Percentiles rank a stretch among this genome's conserved stretches.
phyloP scores from a whole-genome alignment of 2,329 filamentous ascomycete genomes.

The Epichloe gansuensis region DNA sequence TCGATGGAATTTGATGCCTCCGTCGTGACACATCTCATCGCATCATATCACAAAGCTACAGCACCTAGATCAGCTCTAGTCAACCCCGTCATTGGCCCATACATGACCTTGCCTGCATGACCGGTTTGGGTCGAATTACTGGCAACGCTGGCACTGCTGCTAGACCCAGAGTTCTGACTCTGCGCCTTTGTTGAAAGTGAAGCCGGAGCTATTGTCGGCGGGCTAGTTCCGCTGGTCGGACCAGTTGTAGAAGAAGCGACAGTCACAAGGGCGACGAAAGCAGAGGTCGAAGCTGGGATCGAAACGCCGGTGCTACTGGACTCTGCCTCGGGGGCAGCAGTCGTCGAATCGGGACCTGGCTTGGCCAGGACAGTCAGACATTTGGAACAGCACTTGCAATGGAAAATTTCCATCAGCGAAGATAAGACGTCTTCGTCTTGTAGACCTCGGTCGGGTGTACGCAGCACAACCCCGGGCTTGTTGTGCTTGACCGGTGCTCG shows the following conservation, averaged over 20 bases:
- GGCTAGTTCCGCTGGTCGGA: not conserved
- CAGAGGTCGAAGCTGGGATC: not conserved
- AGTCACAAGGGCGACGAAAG: not conserved
- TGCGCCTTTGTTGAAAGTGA: not conserved
- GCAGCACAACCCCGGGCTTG: slow-evolving; percentile 33
- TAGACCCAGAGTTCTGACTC: not conserved
- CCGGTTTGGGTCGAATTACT: not conserved
- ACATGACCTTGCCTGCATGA: not conserved
- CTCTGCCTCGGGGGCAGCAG: not conserved
- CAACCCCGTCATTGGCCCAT: not conserved
- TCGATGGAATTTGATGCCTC: too few species aligned
- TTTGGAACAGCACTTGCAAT: not conserved
- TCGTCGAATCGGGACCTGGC: not conserved
- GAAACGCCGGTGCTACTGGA: not conserved
- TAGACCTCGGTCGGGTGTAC: slow-evolving; percentile 26
- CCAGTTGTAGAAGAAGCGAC: not conserved
- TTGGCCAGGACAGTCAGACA: not conserved
- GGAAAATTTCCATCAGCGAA: not conserved
- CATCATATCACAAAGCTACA: not conserved
- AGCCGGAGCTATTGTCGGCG: not conserved
- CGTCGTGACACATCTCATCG: too few species aligned
- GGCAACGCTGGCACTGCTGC: not conserved
- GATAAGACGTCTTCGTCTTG: not conserved
- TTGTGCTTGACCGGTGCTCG: slow-evolving; percentile 36
- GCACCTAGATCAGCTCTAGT: not conserved